Evolutionary conservation across 1,284 basidiomycete genomes (phyloP).

Genomic region (Pascua sp.): DNA sequence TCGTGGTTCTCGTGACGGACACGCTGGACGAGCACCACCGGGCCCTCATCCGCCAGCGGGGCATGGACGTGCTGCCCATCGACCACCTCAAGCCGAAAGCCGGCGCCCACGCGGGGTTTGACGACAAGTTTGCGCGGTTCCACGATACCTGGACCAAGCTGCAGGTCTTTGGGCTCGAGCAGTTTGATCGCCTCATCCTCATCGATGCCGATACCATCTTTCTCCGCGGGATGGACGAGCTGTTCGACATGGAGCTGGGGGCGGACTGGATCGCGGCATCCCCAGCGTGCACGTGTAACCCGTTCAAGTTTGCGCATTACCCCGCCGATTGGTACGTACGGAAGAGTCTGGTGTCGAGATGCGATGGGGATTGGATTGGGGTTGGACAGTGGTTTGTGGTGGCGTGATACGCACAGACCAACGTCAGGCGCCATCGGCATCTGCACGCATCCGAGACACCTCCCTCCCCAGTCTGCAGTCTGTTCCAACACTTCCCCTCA

Average conservation of each 20-base stretch:
- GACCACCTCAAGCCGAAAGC: conserved; percentile 59
- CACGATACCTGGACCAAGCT: conserved; percentile 88
- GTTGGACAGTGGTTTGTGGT: neutral
- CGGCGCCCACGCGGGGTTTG: conserved; percentile 52
- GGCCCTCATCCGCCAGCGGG: conserved; percentile 57
- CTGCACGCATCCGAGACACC: no score
- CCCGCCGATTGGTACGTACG: conserved; percentile 75
- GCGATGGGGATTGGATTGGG: no score
- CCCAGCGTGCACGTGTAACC: conserved; percentile 93
- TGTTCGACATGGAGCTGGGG: conserved; percentile 68
- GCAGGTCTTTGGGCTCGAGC: conserved; percentile 67
- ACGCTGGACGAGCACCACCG: conserved; percentile 58
- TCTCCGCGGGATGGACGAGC: conserved; percentile 82
- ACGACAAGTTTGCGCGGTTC: conserved; percentile 56
- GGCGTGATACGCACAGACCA: neutral
- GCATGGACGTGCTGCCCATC: conserved; percentile 61
- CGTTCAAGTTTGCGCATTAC: conserved; percentile 75
- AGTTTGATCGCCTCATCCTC: conserved; percentile 78
- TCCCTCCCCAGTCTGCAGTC: no score
- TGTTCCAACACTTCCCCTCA: no score
- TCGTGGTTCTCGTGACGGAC: conserved; percentile 76
- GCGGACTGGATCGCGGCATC: conserved; percentile 73
- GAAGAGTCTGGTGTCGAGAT: no score
- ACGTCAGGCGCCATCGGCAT: no score
- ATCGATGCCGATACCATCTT: conserved; percentile 92